Base-by-base conservation (phyloP, 352 stramenopile genomes). In the Lagenidium giganteum region DNA sequence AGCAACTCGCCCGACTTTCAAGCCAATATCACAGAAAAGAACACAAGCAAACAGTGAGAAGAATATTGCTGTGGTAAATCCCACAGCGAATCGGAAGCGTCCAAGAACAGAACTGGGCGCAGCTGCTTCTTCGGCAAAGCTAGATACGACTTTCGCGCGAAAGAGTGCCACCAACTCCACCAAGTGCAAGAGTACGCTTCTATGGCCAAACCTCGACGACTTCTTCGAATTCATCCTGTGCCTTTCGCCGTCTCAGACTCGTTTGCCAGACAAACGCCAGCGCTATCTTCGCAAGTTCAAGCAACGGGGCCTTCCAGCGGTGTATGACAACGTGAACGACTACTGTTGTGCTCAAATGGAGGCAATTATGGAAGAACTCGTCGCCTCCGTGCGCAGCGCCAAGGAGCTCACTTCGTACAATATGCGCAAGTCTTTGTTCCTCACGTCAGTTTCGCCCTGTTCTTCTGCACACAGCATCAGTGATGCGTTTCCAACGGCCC, bases 211-310 rank as follows among this genome's bases (percentile, higher is more conserved):
- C 5, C 49, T 93, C 8, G 71, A 90, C 30, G 70, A 86, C 1
- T 88, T 90, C 25, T 87, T 87, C 49, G 68, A 81, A 30, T 84
- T 85, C 37, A 37, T 93, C 11, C 39, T 93, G n/a, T 58, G 78
- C 21, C 33, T 90, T 12, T 76, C 70, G 12, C 74, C 77, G 16
- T 57, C 65, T 11, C 55, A 51, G 4, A 61, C 41, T 51, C 31
- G 58, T 48, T 38, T 57, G 6, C 49, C 47, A 26, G 51, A 87
- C 4, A 24, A 56, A 17, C 40, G 47, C 8, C 32, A 52, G 8
- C 57, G 53, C 8, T 76, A 74, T 42, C 36, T 29, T 25, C 47
- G 49, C 23, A 36, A n/a, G n/a, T n/a, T n/a, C n/a, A n/a, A n/a
- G n/a, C n/a, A n/a, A n/a, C n/a, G 36, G 8, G 70, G 65, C 14